Percentiles rank a stretch among this genome's conserved stretches.
Conservation (phyloP, 2,329 filamentous ascomycete species). For the Teratosphaeria destructans region DNA sequence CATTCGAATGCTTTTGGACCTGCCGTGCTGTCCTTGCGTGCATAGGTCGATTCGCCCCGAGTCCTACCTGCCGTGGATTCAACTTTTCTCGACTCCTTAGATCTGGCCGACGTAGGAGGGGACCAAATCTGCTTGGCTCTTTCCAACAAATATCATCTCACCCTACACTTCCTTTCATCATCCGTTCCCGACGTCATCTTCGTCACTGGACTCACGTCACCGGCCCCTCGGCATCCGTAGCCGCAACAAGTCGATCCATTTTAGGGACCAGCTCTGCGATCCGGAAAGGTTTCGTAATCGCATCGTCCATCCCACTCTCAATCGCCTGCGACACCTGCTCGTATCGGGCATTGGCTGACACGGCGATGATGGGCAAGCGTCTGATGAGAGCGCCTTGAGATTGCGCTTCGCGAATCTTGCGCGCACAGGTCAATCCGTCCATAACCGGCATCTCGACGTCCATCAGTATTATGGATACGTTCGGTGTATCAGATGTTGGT, state of each 20-base stretch:
- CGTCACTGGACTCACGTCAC: not conserved
- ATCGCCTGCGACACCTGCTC: slow-evolving; percentile 64
- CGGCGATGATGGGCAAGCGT: slow-evolving; percentile 64
- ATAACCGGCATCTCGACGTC: slow-evolving; percentile 76
- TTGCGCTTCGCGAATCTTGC: slow-evolving; percentile 58
- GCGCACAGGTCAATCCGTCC: slow-evolving; percentile 66
- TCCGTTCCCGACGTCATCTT: not conserved
- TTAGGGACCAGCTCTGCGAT: slow-evolving; percentile 40
- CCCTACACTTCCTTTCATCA: not conserved
- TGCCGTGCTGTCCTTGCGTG: no score
- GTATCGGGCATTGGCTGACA: slow-evolving; percentile 65
- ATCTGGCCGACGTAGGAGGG: no score
- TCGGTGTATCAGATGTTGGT: slow-evolving; percentile 3
- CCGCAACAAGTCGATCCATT: slow-evolving; percentile 35
- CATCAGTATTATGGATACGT: slow-evolving; percentile 54
- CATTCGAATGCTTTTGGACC: no score
- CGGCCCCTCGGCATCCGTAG: not conserved
- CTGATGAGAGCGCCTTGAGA: slow-evolving; percentile 47
- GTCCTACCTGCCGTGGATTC: no score
- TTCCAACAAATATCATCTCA: not conserved
- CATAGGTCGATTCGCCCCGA: no score
- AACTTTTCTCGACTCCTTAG: no score
- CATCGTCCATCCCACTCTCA: slow-evolving; percentile 55
- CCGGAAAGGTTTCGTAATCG: slow-evolving; percentile 40
- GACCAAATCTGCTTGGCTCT: not conserved